phyloP scores from a whole-genome alignment of 768 basidiomycete species.

The Dendrothele bispora region DNA sequence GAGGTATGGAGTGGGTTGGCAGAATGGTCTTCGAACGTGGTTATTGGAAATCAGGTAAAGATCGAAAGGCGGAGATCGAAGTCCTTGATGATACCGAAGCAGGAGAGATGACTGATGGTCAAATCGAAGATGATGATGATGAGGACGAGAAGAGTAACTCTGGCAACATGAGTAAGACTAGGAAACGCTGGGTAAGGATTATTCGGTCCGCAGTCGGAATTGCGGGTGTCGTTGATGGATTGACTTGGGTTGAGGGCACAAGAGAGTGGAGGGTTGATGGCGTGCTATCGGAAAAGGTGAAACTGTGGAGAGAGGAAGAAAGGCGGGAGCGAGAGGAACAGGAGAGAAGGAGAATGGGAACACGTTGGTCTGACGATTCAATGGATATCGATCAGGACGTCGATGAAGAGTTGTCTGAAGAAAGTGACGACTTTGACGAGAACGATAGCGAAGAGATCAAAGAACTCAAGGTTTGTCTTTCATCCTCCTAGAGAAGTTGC shows the following conservation, averaged over 20 bases:
- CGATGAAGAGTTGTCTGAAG: slow-evolving; percentile 45
- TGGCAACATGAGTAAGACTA: slow-evolving; percentile 22
- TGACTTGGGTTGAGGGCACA: slow-evolving; percentile 62
- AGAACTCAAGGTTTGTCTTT: slow-evolving; percentile 66
- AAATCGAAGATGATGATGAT: slow-evolving; percentile 77
- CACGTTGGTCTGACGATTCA: slow-evolving; percentile 62
- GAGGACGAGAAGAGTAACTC: slow-evolving; percentile 38
- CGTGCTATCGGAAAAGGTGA: slow-evolving; percentile 64
- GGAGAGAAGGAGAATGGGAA: slow-evolving; percentile 61
- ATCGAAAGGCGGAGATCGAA: slow-evolving; percentile 71
- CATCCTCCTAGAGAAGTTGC: slow-evolving; percentile 10
- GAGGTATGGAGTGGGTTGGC: slow-evolving; percentile 97
- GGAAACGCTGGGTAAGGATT: slow-evolving; percentile 70
- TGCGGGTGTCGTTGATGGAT: slow-evolving; percentile 70
- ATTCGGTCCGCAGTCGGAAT: slow-evolving; percentile 69
- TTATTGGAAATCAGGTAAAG: slow-evolving; percentile 84
- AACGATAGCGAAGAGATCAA: slow-evolving; percentile 72
- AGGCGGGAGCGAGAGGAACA: slow-evolving; percentile 66
- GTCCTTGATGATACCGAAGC: slow-evolving; percentile 66
- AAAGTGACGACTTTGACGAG: slow-evolving; percentile 56
- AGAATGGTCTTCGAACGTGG: slow-evolving; percentile 89
- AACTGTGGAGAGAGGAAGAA: slow-evolving; percentile 70
- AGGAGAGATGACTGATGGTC: slow-evolving; percentile 66
- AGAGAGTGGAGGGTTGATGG: slow-evolving; percentile 67
- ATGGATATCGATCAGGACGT: slow-evolving; percentile 73